These are phyloP conservation scores for Globisporangium nagaii DNA, from an alignment of 352 stramenopile species.

Conservation along the genomic window DNA sequence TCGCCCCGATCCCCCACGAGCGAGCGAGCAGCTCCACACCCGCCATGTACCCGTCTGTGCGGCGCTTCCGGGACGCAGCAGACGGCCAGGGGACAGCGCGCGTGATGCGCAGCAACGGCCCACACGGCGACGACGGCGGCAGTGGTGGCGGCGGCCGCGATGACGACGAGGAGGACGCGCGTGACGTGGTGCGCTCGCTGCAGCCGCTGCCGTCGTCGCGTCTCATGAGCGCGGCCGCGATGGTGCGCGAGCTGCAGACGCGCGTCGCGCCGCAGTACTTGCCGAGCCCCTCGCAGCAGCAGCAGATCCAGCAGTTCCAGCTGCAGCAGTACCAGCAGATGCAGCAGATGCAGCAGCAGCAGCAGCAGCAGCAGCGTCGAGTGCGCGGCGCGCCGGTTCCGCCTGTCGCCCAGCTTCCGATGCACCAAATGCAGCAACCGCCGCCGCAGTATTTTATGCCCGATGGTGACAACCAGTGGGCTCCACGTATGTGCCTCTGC, in stretches of 20 bases:
- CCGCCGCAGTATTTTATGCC: conserved; percentile 1
- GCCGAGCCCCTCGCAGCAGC: conserved; percentile 8
- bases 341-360: not conserved
- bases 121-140: conserved; percentile 2
- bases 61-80: conserved; percentile 9
- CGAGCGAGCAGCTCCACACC: not conserved
- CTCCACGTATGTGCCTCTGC: too few species aligned
- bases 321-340: not conserved
- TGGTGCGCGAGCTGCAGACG: conserved; percentile 7
- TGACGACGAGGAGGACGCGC: conserved; percentile 3
- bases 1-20: not conserved
- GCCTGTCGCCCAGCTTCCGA: too few species aligned
- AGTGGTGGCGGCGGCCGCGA: not conserved
- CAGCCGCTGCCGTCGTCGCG: conserved; percentile 4
- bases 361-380: not conserved
- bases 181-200: conserved; percentile 9
- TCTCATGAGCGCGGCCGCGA: not conserved
- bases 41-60: conserved; percentile 9
- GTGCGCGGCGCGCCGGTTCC: too few species aligned
- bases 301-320: conserved; percentile 10
- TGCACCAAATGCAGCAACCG: conserved; percentile 5
- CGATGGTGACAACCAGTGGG: too few species aligned
- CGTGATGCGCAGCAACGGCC: too few species aligned
- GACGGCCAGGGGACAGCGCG: conserved; percentile 5
- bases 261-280: conserved; percentile 11